phyloP scores from a whole-genome alignment of 805 yeast genomes.

The Candida maesae region DNA sequence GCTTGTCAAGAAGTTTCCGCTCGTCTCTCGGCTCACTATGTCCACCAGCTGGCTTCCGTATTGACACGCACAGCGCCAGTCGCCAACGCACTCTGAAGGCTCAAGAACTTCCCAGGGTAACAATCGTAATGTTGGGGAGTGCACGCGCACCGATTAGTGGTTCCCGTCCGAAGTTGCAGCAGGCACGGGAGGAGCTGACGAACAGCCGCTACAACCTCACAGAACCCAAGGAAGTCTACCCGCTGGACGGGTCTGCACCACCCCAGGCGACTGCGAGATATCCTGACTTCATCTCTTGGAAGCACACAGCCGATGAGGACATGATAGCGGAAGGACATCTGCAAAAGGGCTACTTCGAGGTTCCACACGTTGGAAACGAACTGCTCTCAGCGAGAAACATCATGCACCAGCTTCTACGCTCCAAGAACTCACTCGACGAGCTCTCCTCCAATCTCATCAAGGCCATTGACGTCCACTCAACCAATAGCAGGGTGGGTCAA shows the following conservation, averaged over 20 bases:
- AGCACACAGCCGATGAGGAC: slow-evolving; percentile 52
- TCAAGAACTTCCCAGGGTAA: not conserved
- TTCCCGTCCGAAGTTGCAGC: slow-evolving; percentile 11
- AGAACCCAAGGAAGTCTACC: slow-evolving; percentile 32
- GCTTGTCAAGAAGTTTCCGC: too few relatives aligned
- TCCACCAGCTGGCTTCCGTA: too few relatives aligned
- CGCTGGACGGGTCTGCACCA: slow-evolving; percentile 24
- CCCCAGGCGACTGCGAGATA: slow-evolving; percentile 31
- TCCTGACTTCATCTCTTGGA: slow-evolving; percentile 77
- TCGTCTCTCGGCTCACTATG: too few relatives aligned
- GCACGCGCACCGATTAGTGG: slow-evolving; percentile 8
- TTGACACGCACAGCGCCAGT: too few relatives aligned
- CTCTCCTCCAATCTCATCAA: slow-evolving; percentile 43
- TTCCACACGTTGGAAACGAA: slow-evolving; percentile 62
- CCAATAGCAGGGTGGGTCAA: slow-evolving; percentile 41
- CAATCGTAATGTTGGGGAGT: slow-evolving; percentile 5
- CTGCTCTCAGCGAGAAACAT: slow-evolving; percentile 64
- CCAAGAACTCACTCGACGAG: slow-evolving; percentile 40
- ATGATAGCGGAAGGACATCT: slow-evolving; percentile 49
- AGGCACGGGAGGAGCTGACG: slow-evolving; percentile 26
- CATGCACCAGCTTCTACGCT: slow-evolving; percentile 31
- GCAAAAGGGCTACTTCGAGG: slow-evolving; percentile 69
- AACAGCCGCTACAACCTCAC: slow-evolving; percentile 30
- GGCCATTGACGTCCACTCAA: slow-evolving; percentile 45
- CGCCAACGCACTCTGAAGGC: too few relatives aligned